Evolutionary conservation across 164 flowering plant genomes (phyloP).

Genomic region (Macadamia integrifolia): DNA sequence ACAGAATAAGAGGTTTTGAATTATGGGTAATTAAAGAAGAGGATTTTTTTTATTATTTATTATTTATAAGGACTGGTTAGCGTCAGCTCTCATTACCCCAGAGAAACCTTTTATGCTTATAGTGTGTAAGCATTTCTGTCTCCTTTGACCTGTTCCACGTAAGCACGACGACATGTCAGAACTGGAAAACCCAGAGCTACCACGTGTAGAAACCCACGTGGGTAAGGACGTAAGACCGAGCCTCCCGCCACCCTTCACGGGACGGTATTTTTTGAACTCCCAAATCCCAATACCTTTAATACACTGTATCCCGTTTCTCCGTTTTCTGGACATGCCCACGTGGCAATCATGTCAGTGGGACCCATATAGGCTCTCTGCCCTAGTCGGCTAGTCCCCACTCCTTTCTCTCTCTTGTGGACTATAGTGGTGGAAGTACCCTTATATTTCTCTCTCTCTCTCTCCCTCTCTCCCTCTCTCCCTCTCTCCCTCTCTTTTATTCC

Average conservation of each 20-base stretch:
- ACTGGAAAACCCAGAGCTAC: not conserved
- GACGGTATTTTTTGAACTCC: no score
- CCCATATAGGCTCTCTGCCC: not conserved
- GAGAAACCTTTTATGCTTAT: no score
- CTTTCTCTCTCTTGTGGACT: no score
- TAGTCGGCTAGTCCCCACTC: no score
- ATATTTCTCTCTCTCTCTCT: not conserved
- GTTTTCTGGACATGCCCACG: not conserved
- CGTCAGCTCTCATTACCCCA: no score
- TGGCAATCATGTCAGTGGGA: slow-evolving; percentile 1
- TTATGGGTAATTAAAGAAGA: no score
- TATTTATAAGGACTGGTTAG: no score
- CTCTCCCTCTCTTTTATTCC: slow-evolving; percentile 19
- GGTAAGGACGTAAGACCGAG: not conserved
- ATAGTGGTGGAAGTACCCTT: slow-evolving; percentile 1
- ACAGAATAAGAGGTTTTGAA: no score
- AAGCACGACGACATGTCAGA: no score
- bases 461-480: not conserved
- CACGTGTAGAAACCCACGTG: not conserved
- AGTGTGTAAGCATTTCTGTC: no score
- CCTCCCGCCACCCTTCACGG: not conserved
- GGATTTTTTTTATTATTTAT: no score
- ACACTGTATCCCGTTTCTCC: not conserved
- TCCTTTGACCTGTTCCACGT: no score
- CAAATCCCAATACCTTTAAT: not conserved